Conservation (phyloP, 192 early-diverging fungal species). For the Coemansia sp. region DNA sequence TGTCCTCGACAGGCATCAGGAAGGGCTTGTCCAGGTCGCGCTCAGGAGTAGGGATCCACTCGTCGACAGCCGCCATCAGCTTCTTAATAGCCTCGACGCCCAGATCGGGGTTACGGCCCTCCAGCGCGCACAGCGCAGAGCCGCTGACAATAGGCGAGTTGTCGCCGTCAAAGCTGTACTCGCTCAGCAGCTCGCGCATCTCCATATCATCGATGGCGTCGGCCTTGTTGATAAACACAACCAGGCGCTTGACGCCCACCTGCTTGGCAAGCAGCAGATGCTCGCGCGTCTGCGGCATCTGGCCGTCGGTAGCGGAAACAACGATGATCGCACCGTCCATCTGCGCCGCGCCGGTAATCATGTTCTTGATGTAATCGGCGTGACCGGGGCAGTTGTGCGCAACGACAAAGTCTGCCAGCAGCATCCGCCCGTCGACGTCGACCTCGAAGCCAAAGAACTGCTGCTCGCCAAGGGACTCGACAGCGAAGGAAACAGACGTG, state of each 20-base stretch:
- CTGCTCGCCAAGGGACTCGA: slow-evolving; percentile 12
- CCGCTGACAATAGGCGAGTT: slow-evolving; percentile 87
- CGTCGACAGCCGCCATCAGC: slow-evolving; percentile 92
- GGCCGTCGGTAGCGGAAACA: slow-evolving; percentile 95
- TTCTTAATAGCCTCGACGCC: slow-evolving; percentile 85
- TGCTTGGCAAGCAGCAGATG: slow-evolving; percentile 95
- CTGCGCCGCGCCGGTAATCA: slow-evolving; percentile 97
- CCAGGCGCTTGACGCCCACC: slow-evolving; percentile 88
- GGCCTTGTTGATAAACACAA: slow-evolving; percentile 99
- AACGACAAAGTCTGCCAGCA: slow-evolving; percentile 31
- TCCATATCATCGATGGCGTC: slow-evolving; percentile 98
- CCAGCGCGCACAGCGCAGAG: slow-evolving; percentile 92
- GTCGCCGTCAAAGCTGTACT: slow-evolving; percentile 94
- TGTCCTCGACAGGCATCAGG: slow-evolving; percentile 98
- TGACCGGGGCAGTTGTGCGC: slow-evolving; percentile 83
- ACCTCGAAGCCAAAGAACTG: slow-evolving; percentile 36
- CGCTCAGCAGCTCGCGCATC: slow-evolving; percentile 89
- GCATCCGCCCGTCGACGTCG: slow-evolving; percentile 32
- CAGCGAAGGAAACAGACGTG: slow-evolving; percentile 28
- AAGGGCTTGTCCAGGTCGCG: slow-evolving; percentile 98
- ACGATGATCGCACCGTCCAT: slow-evolving; percentile 99
- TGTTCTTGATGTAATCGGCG: slow-evolving; percentile 99
- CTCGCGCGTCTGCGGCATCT: slow-evolving; percentile 99
- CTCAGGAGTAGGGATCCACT: slow-evolving; percentile 83
- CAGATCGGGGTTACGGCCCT: slow-evolving; percentile 85